These are phyloP conservation scores for Dendrobium catenatum DNA, from an alignment of 106 monocot genomes.

Conservation along the genomic window DNA sequence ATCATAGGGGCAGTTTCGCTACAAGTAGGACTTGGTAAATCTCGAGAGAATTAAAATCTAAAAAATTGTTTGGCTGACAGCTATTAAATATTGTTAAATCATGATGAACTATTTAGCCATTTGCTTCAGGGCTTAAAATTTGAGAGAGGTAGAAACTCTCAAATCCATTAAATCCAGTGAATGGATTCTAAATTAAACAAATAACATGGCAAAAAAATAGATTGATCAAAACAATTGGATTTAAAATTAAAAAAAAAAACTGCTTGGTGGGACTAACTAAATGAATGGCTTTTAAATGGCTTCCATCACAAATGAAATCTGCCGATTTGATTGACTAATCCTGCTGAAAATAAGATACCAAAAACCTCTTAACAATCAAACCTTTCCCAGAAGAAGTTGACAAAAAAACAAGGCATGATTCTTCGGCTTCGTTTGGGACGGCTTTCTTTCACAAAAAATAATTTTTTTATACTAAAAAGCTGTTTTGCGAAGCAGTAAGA, in stretches of 20 bases:
- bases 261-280: background rate
- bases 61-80: background rate
- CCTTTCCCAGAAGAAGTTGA: background rate
- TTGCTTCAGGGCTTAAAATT: no score
- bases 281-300: background rate
- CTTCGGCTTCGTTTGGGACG: background rate
- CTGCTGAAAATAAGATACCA: no score
- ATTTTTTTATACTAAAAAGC: no score
- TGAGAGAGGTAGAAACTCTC: background rate
- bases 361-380: background rate
- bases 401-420: background rate
- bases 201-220: no score
- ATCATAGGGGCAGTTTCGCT: background rate
- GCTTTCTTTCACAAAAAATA: background rate
- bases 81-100: background rate
- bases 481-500: no score
- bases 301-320: background rate
- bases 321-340: no score
- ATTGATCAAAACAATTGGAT: no score
- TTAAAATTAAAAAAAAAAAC: no score
- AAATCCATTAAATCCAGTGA: background rate
- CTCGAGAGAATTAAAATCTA: no score
- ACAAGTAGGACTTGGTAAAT: no score
- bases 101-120: no score
- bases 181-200: no score